Percentiles rank a stretch among this genome's conserved stretches.
Evolutionary conservation across 192 early-diverging fungal genomes (phyloP).

Genomic region (Podila minutissima): DNA sequence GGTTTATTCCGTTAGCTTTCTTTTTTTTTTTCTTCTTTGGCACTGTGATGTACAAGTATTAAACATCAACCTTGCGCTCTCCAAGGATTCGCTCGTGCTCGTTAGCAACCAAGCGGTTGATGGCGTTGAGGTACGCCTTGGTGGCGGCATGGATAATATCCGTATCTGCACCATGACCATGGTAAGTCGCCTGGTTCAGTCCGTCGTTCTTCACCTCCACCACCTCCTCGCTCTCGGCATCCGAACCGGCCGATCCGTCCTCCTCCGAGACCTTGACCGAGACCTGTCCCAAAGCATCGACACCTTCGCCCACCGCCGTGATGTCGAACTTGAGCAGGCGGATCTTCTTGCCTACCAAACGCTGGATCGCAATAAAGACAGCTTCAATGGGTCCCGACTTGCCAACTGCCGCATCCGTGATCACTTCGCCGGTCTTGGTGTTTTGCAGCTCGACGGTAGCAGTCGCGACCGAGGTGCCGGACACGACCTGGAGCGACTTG

Average conservation of each 20-base stretch:
- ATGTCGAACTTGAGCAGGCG: slow-evolving; percentile 88
- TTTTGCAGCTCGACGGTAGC: slow-evolving; percentile 85
- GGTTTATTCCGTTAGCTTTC: no score
- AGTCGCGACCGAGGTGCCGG: slow-evolving; percentile 79
- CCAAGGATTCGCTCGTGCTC: slow-evolving; percentile 42
- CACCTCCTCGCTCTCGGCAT: slow-evolving; percentile 64
- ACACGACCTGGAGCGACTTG: slow-evolving; percentile 80
- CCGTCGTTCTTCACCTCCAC: slow-evolving; percentile 50
- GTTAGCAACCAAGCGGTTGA: slow-evolving; percentile 73
- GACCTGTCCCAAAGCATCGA: slow-evolving; percentile 90
- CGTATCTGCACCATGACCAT: slow-evolving; percentile 81
- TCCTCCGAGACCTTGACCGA: slow-evolving; percentile 72
- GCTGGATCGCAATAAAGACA: slow-evolving; percentile 90
- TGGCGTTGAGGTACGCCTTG: slow-evolving; percentile 88
- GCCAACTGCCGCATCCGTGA: slow-evolving; percentile 83
- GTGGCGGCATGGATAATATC: slow-evolving; percentile 91
- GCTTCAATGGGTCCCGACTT: slow-evolving; percentile 89
- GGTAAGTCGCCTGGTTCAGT: slow-evolving; percentile 63
- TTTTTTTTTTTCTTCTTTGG: no score
- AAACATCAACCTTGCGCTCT: slow-evolving; percentile 45
- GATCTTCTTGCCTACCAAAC: slow-evolving; percentile 76
- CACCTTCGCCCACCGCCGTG: slow-evolving; percentile 85
- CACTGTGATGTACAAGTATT: not conserved
- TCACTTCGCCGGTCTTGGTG: slow-evolving; percentile 50
- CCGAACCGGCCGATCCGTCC: slow-evolving; percentile 16